Conservation (phyloP, 2,329 filamentous ascomycete species). For the Orbilia brochopaga region DNA sequence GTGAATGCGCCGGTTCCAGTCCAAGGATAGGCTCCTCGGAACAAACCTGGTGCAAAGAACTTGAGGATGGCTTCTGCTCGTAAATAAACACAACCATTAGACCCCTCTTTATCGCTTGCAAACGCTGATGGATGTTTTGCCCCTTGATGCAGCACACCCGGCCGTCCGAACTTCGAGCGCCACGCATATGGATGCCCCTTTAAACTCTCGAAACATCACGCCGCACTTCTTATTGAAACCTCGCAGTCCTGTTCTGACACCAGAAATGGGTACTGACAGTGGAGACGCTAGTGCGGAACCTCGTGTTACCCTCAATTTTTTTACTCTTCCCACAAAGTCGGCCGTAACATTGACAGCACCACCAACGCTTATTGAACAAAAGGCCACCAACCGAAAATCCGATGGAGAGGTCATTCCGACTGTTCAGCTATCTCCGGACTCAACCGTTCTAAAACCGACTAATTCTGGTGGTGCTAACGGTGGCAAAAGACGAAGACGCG, state of each 20-base stretch:
- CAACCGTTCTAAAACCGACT: conserved; percentile 1
- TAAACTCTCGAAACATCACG: conserved; percentile 10
- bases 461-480: conserved; percentile 6
- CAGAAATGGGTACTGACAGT: neutral
- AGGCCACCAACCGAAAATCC: neutral
- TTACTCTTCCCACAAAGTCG: conserved; percentile 1
- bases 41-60: conserved; percentile 14
- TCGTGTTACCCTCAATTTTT: conserved; percentile 7
- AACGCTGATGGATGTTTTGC: conserved; percentile 16
- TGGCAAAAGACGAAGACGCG: conserved; percentile 14
- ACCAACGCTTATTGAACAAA: conserved; percentile 7
- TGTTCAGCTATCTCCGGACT: conserved; percentile 9
- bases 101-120: neutral
- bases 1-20: conserved; percentile 45
- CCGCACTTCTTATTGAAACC: conserved; percentile 34
- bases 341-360: conserved; percentile 14
- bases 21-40: conserved; percentile 42
- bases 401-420: conserved; percentile 14
- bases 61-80: conserved; percentile 31
- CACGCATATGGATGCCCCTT: conserved; percentile 1
- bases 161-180: neutral
- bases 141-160: conserved; percentile 26
- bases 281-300: neutral
- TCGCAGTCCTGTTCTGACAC: neutral
- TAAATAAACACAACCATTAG: conserved; percentile 19